A percentile compares a stretch with the other conserved stretches of the same genome.
These are phyloP conservation scores for Nakazawaea holstii DNA, from an alignment of 805 yeast species.

Conservation along the genomic window DNA sequence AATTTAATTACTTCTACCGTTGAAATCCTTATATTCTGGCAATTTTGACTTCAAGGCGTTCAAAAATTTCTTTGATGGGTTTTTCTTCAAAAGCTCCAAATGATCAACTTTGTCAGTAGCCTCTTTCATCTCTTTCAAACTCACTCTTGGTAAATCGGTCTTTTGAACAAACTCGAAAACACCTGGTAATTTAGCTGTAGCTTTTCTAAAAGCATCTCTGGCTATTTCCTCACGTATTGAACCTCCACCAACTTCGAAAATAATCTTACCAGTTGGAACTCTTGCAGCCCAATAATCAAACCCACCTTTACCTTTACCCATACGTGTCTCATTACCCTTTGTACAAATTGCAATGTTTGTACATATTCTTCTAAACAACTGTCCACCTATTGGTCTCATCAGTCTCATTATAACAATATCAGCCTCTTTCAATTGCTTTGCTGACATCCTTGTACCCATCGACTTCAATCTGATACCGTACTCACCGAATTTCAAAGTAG, in stretches of 20 bases:
- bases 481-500: constrained; percentile 72
- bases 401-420: constrained; percentile 81
- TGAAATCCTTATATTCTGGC: constrained; percentile 42
- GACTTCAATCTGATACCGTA: constrained; percentile 84
- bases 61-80: constrained; percentile 62
- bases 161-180: constrained; percentile 75
- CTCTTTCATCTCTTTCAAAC: constrained; percentile 47
- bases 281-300: constrained; percentile 97
- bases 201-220: constrained; percentile 83
- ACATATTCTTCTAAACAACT: constrained; percentile 72
- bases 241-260: constrained; percentile 71
- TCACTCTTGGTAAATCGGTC: constrained; percentile 64
- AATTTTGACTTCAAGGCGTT: constrained; percentile 46
- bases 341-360: constrained; percentile 88
- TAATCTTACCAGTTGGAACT: constrained; percentile 90
- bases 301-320: constrained; percentile 99
- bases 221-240: constrained; percentile 85
- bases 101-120: constrained; percentile 43
- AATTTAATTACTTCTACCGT: constrained; percentile 21
- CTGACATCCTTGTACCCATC: constrained; percentile 83
- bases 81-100: constrained; percentile 44
- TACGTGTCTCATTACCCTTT: constrained; percentile 98
- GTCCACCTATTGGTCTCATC: constrained; percentile 73
- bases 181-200: constrained; percentile 90
- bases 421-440: constrained; percentile 86